Conservation (phyloP, 2,329 filamentous ascomycete genomes). For the Trichocomaceae sp. region DNA sequence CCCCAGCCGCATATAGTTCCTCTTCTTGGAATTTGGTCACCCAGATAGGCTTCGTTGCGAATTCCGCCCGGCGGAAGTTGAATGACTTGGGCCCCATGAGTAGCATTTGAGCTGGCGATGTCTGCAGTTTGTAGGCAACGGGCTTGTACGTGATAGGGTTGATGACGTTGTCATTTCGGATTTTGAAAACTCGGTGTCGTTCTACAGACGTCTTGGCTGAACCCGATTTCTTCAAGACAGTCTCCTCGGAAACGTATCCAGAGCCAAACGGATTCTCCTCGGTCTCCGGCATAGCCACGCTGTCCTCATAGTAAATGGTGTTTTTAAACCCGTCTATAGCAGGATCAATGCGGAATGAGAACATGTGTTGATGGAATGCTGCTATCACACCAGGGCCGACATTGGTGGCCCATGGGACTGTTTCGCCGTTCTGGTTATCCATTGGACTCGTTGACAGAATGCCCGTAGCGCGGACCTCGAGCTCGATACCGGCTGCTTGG, state of each 20-base stretch:
- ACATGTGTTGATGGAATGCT: constrained; percentile 66
- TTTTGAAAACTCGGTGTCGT: constrained; percentile 48
- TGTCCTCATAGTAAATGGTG: constrained; percentile 50
- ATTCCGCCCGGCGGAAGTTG: constrained; percentile 46
- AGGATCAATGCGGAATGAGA: constrained; percentile 59
- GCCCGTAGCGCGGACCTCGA: constrained; percentile 60
- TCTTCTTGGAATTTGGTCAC: constrained; percentile 46
- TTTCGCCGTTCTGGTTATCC: constrained; percentile 36
- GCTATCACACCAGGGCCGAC: constrained; percentile 60
- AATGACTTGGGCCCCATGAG: constrained; percentile 47
- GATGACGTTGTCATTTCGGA: constrained; percentile 45
- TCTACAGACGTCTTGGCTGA: constrained; percentile 37
- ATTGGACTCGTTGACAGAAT: constrained; percentile 59
- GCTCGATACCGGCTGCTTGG: constrained; percentile 53
- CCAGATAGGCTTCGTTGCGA: constrained; percentile 47
- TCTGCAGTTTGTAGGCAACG: constrained; percentile 50
- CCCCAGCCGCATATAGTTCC: constrained; percentile 46
- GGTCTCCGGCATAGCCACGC: constrained; percentile 44
- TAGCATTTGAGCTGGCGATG: constrained; percentile 50
- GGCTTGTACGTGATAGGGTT: constrained; percentile 49
- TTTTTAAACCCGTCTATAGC: constrained; percentile 50
- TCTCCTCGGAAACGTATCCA: constrained; percentile 51
- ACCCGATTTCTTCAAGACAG: constrained; percentile 40
- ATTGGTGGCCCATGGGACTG: constrained; percentile 53
- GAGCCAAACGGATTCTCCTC: constrained; percentile 56